phyloP scores from a whole-genome alignment of 2,329 filamentous ascomycete genomes.

The Sporothrix pallida region DNA sequence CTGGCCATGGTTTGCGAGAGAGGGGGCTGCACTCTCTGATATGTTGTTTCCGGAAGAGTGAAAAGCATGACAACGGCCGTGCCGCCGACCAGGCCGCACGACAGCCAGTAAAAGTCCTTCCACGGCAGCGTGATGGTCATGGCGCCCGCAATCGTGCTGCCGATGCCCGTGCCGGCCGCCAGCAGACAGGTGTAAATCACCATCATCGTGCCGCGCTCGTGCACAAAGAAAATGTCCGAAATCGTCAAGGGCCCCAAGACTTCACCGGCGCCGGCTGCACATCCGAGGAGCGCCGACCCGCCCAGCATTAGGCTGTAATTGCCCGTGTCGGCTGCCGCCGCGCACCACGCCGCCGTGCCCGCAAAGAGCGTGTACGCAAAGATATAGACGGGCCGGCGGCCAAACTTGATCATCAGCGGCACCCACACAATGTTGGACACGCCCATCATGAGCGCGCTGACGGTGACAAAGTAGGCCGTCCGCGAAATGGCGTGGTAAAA shows the following conservation, averaged over 20 bases:
- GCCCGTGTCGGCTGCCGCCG: background rate
- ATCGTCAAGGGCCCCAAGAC: background rate
- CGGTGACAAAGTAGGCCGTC: background rate
- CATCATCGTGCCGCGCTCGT: constrained; percentile 1
- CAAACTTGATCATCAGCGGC: constrained; percentile 6
- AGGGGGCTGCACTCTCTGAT: background rate
- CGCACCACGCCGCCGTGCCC: background rate
- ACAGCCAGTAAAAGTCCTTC: background rate
- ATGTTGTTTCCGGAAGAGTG: background rate
- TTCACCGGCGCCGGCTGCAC: background rate
- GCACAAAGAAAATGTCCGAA: background rate
- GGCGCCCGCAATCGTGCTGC: background rate
- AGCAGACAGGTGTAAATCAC: background rate
- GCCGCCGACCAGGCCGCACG: background rate
- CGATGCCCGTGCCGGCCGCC: background rate
- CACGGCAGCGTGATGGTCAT: background rate
- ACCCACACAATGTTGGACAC: background rate
- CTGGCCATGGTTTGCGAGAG: too few relatives aligned
- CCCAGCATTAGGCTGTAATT: background rate
- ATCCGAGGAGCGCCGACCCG: background rate
- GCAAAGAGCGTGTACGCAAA: background rate
- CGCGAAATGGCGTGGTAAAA: background rate
- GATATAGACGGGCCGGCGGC: background rate
- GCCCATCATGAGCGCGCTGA: background rate
- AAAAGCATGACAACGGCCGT: background rate